Conservation (phyloP, 1,284 basidiomycete genomes). For the Vanrija sp. region DNA sequence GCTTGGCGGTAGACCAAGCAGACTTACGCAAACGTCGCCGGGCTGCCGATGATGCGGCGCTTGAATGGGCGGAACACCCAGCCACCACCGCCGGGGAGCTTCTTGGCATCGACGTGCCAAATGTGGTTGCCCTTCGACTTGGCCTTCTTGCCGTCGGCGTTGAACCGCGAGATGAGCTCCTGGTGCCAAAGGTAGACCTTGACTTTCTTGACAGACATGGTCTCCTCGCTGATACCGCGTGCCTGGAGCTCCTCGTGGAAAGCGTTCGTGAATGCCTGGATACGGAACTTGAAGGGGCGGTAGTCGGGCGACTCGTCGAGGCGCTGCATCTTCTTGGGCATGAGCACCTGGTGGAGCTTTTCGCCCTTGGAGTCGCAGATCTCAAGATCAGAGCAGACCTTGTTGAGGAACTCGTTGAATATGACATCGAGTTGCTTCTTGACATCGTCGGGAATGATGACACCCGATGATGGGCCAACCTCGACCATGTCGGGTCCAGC, state of each 20-base stretch:
- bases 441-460: conserved; percentile 59
- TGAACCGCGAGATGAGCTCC: conserved; percentile 92
- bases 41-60: conserved; percentile 75
- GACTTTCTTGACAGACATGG: conserved; percentile 64
- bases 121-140: conserved; percentile 99
- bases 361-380: conserved; percentile 91
- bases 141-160: conserved; percentile 98
- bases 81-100: conserved; percentile 59
- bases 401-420: conserved; percentile 85
- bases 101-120: conserved; percentile 97
- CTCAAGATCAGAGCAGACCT: conserved; percentile 87
- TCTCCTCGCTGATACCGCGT: conserved; percentile 53
- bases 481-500: conserved; percentile 21
- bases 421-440: conserved; percentile 77
- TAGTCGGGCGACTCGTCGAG: conserved; percentile 94
- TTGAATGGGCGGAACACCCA: conserved; percentile 93
- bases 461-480: conserved; percentile 15
- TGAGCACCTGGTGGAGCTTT: conserved; percentile 94
- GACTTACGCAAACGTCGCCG: conserved; percentile 66
- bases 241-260: conserved; percentile 72
- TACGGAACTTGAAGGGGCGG: conserved; percentile 98
- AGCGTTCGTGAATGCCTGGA: conserved; percentile 95
- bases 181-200: conserved; percentile 94
- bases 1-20: background rate
- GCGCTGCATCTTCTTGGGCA: conserved; percentile 97